Percentiles rank a stretch among this genome's conserved stretches.
These are phyloP conservation scores for Calonectria multiphialidica DNA, from an alignment of 2,329 filamentous ascomycete genomes.

Conservation along the genomic window DNA sequence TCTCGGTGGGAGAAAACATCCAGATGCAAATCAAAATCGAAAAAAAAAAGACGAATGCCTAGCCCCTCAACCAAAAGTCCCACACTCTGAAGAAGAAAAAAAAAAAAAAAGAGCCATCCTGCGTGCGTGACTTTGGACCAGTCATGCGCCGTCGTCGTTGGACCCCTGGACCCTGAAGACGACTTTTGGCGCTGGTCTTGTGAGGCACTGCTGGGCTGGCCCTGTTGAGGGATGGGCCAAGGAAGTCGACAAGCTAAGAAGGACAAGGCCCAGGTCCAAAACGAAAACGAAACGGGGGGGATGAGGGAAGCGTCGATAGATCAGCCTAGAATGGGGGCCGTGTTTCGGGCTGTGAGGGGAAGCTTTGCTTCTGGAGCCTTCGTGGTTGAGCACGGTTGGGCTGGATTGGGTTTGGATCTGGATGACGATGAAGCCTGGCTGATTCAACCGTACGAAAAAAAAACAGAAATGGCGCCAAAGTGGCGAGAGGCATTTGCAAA, in stretches of 20 bases:
- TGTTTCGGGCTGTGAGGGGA: neutral
- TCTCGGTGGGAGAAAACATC: neutral
- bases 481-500: neutral
- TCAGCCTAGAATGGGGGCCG: neutral
- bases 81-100: neutral
- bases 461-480: neutral
- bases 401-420: neutral
- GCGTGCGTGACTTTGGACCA: constrained; percentile 19
- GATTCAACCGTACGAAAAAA: neutral
- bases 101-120: neutral
- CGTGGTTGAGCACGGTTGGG: constrained; percentile 14
- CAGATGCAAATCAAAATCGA: neutral
- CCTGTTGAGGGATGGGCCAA: constrained; percentile 27
- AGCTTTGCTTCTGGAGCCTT: neutral
- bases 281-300: neutral
- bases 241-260: constrained; percentile 3
- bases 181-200: constrained; percentile 17
- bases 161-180: constrained; percentile 38
- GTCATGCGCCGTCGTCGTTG: constrained; percentile 26
- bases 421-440: neutral
- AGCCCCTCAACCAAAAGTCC: neutral
- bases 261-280: neutral
- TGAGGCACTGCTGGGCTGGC: constrained; percentile 35
- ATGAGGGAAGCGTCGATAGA: neutral
- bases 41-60: neutral